Conservation (phyloP, 805 yeast species). For the Cyberlindnera maritima region DNA sequence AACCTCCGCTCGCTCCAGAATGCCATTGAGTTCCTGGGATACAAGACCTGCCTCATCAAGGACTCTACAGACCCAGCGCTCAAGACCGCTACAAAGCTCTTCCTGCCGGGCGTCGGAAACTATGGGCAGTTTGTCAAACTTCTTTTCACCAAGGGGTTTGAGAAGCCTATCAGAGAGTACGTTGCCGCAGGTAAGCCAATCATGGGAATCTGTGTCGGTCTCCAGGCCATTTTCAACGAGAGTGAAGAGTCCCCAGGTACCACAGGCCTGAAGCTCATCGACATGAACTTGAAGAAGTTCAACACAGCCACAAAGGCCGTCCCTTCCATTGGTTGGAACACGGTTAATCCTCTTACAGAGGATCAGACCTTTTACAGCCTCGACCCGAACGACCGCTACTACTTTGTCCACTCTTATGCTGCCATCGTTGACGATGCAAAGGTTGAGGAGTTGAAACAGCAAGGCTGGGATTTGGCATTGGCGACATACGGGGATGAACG, state of each 20-base stretch:
- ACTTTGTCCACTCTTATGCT: conserved; percentile 95
- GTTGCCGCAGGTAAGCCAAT: conserved; percentile 77
- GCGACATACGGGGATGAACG: conserved; percentile 74
- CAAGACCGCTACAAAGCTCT: conserved; percentile 50
- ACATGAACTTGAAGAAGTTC: conserved; percentile 57
- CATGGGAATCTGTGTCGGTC: conserved; percentile 98
- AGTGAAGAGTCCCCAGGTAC: conserved; percentile 72
- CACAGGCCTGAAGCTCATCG: conserved; percentile 59
- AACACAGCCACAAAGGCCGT: conserved; percentile 68
- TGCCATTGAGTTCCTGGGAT: conserved; percentile 80
- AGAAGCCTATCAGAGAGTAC: conserved; percentile 61
- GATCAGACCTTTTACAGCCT: conserved; percentile 53
- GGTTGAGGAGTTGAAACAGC: conserved; percentile 30
- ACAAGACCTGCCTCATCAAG: conserved; percentile 58
- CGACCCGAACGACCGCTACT: conserved; percentile 68
- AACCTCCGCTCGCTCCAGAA: conserved; percentile 85
- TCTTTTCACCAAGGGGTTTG: conserved; percentile 58
- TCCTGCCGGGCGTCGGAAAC: conserved; percentile 97
- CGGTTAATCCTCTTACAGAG: conserved; percentile 30
- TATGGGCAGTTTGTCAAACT: conserved; percentile 89
- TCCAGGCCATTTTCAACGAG: conserved; percentile 76
- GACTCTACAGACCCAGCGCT: conserved; percentile 52
- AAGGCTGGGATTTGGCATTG: conserved; percentile 71
- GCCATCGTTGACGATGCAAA: conserved; percentile 50
- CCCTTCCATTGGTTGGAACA: conserved; percentile 97